phyloP scores from a whole-genome alignment of 768 basidiomycete species.

The Leccinum broughii region DNA sequence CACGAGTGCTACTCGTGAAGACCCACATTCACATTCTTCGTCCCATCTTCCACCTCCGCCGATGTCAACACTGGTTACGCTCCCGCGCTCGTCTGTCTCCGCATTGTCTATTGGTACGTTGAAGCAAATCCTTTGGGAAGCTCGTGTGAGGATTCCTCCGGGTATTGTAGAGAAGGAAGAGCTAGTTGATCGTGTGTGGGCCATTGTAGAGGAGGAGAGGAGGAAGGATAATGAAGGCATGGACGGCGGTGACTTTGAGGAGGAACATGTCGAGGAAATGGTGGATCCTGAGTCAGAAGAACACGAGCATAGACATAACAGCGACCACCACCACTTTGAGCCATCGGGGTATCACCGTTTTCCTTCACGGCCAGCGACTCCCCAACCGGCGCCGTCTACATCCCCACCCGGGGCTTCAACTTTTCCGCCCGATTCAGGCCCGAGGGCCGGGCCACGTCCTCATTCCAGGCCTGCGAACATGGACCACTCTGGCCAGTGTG shows the following conservation, averaged over 20 bases:
- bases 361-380: constrained; percentile 13
- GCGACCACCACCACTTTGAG: constrained; percentile 7
- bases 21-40: constrained; percentile 34
- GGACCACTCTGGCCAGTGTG: constrained; percentile 79
- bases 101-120: constrained; percentile 68
- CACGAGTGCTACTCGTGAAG: constrained; percentile 8
- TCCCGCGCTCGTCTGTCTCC: constrained; percentile 56
- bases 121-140: constrained; percentile 77
- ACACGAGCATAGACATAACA: constrained; percentile 7
- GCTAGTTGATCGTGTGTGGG: constrained; percentile 68
- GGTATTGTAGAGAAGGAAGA: constrained; percentile 82
- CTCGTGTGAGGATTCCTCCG: constrained; percentile 61
- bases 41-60: constrained; percentile 42
- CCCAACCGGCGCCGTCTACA: constrained; percentile 12
- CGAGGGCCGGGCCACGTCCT: constrained; percentile 41
- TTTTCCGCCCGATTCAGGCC: constrained; percentile 30
- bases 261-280: constrained; percentile 17
- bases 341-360: not conserved
- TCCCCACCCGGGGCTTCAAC: constrained; percentile 26
- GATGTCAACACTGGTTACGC: constrained; percentile 66
- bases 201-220: constrained; percentile 65
- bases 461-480: constrained; percentile 22
- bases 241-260: constrained; percentile 10
- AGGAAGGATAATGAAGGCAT: constrained; percentile 46
- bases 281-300: constrained; percentile 20